A percentile compares a stretch with the other conserved stretches of the same genome.
Evolutionary conservation across 768 basidiomycete genomes (phyloP).

Genomic region (Imleria badia): DNA sequence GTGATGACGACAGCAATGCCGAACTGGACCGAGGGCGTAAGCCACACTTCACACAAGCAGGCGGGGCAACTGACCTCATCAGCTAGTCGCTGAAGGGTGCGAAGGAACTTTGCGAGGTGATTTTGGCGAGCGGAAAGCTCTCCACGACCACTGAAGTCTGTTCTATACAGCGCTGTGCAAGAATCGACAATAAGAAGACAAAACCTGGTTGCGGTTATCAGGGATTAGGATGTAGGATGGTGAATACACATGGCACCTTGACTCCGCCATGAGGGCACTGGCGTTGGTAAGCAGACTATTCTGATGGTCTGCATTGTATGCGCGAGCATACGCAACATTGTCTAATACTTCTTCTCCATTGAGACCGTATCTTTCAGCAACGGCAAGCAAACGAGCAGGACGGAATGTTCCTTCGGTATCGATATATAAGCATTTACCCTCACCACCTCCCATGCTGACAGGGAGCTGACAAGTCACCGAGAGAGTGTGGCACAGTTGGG

Average conservation of each 20-base stretch:
- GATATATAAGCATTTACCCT: slow-evolving; percentile 98
- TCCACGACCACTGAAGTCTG: slow-evolving; percentile 93
- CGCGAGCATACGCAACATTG: slow-evolving; percentile 97
- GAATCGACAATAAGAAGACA: slow-evolving; percentile 96
- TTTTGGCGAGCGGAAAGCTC: slow-evolving; percentile 94
- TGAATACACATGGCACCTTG: slow-evolving; percentile 59
- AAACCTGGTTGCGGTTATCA: slow-evolving; percentile 57
- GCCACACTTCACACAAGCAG: not conserved
- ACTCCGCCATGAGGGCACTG: slow-evolving; percentile 99
- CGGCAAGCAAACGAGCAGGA: slow-evolving; percentile 89
- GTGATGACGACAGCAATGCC: slow-evolving; percentile 97
- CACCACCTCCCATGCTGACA: slow-evolving; percentile 96
- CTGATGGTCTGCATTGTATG: slow-evolving; percentile 99
- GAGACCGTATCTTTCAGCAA: slow-evolving; percentile 94
- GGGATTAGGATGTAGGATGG: not conserved
- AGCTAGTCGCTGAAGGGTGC: slow-evolving; percentile 89
- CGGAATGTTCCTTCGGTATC: slow-evolving; percentile 99
- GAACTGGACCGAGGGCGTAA: slow-evolving; percentile 53
- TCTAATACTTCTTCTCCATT: slow-evolving; percentile 98
- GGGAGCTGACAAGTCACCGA: slow-evolving; percentile 98
- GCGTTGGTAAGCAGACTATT: slow-evolving; percentile 85
- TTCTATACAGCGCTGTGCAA: slow-evolving; percentile 91
- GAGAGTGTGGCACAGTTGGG: slow-evolving; percentile 96
- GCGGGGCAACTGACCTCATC: slow-evolving; percentile 71
- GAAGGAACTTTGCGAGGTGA: slow-evolving; percentile 93